Evolutionary conservation across 75 land plant genomes (phyloP).

Genomic region (Larix kaempferi): DNA sequence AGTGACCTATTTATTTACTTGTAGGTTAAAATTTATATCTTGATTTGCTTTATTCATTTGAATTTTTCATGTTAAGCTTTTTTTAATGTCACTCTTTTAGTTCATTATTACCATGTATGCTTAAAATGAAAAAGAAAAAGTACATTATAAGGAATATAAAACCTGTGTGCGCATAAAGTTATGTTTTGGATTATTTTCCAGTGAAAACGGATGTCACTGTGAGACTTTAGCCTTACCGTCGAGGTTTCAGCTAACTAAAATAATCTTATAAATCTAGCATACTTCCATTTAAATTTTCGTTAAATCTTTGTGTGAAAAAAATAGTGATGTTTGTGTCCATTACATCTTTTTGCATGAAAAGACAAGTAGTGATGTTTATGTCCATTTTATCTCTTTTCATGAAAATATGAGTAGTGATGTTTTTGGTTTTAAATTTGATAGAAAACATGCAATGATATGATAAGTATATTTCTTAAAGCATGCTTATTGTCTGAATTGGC

Average conservation of each 20-base stretch:
- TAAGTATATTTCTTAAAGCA: neutral
- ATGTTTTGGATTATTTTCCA: no score
- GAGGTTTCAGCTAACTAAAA: neutral
- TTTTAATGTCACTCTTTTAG: neutral
- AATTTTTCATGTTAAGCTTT: neutral
- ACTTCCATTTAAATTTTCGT: neutral
- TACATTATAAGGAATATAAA: no score
- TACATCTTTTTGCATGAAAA: no score
- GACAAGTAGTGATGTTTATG: neutral
- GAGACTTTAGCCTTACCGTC: neutral
- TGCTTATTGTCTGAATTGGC: neutral
- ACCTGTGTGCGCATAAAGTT: no score
- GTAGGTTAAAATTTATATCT: neutral
- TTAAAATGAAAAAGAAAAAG: no score
- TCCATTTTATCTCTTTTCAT: neutral
- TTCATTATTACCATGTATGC: no score
- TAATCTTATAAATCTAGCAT: slow-evolving; percentile 38
- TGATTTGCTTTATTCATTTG: slow-evolving; percentile 1
- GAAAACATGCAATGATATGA: neutral
- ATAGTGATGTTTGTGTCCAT: no score
- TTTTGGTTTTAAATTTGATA: neutral
- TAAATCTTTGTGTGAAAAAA: neutral
- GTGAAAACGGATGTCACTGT: no score
- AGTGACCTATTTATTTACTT: slow-evolving; percentile 11
- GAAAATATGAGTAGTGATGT: neutral